Evolutionary conservation across 768 basidiomycete genomes (phyloP), one percentile per base, ranked within the genome.

Genomic region (Leccinum aurantiacum): DNA sequence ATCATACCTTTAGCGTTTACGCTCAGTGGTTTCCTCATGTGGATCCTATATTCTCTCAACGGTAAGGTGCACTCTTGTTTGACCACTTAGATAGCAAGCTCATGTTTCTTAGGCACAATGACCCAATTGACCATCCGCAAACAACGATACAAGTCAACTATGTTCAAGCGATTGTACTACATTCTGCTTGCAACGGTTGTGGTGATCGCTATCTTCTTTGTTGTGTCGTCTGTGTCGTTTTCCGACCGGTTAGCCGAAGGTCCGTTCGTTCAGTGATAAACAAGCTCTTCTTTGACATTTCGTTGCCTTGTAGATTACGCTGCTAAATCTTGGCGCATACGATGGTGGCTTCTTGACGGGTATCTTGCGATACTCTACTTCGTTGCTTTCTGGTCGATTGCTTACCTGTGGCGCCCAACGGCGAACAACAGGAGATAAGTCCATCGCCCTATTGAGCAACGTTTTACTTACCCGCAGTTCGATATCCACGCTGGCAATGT

Each of bases 321-420:
- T 15, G 90, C 94, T 6, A 90, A 88, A 61, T 88, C 92, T 17
- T 98, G 95, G 95, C 83, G 81, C 60, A 80, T 84, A 57, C 88
- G 95, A 52, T 99, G 97, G 97, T 94, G 94, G 90, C 79, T 99
- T 6, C 81, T 99, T 46, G 97, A 99, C 68, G 97, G 95, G 17
- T 98, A 93, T 81, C 82, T 98, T 49, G 87, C 91, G 2, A 80
- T 95, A 50, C 85, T 98, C 25, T 98, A 96, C 72, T 82, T 97
- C 50, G 76, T 81, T 29, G 86, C 88, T 35, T 98, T 98, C 73
- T 76, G 78, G 61, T 78, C 84, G 10, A 93, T 98, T 62, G 86
- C 91, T 2, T 97, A 86, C 75, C 79, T 98, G 29, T 99, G 97
- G 96, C 84, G 95, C 37, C 97, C 97, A 27, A 89, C 90, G n/a